Conservation (phyloP, 306 rosid species). For the Inga leiocalycina region DNA sequence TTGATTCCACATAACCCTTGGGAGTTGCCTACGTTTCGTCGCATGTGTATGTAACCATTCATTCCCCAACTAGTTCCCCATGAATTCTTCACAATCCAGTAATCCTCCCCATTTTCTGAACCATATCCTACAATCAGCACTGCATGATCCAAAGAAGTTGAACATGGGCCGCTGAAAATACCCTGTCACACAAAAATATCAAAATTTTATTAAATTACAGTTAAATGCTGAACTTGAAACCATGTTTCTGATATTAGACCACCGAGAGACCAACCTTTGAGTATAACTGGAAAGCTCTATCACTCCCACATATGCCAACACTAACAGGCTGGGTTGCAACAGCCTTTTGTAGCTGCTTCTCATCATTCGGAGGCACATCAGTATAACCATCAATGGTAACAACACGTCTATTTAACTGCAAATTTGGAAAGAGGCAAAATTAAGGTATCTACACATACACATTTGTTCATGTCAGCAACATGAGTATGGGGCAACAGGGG, state of each 20-base stretch:
- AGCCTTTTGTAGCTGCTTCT: conserved; percentile 66
- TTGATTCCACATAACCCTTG: conserved; percentile 88
- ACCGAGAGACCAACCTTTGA: conserved; percentile 60
- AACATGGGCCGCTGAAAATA: conserved; percentile 83
- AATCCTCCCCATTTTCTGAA: conserved; percentile 77
- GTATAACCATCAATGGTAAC: conserved; percentile 83
- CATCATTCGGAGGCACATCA: conserved; percentile 62
- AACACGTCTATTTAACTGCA: conserved; percentile 65
- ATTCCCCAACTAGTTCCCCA: conserved; percentile 91
- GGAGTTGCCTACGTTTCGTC: conserved; percentile 55
- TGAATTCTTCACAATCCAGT: conserved; percentile 91
- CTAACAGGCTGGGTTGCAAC: conserved; percentile 91
- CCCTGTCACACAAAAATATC: conserved; percentile 57
- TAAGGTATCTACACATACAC: background rate
- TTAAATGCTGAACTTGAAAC: background rate
- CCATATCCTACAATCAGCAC: conserved; percentile 92
- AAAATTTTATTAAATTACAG: conserved; percentile 1
- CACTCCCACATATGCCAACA: conserved; percentile 89
- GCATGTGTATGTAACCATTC: conserved; percentile 76
- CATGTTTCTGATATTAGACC: conserved; percentile 25
- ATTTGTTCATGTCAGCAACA: background rate
- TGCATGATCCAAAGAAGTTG: conserved; percentile 82
- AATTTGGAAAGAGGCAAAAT: conserved; percentile 2
- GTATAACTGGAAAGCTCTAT: conserved; percentile 78
- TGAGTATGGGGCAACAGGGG: background rate